Evolutionary conservation across 179 eudicot genomes (phyloP), one percentile per base, ranked within the genome.

Genomic region (Patellifolia procumbens): DNA sequence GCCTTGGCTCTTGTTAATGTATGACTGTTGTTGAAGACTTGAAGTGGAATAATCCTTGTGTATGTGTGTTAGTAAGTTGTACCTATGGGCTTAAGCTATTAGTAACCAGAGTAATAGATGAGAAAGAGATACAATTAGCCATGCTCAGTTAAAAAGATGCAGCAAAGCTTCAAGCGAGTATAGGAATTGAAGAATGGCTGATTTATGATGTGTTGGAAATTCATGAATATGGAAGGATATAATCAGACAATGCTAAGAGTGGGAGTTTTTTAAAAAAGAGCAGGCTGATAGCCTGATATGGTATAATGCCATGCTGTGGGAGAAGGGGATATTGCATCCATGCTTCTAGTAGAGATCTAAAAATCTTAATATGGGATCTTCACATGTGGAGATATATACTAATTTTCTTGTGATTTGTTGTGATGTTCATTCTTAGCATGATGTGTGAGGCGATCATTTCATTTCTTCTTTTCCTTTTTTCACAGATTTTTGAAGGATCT

Each of bases 401-500:
- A 15, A 61, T n/a, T 24, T 70, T 46, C 15, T 59, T 69, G 51
- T 35, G 51, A 16, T 37, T 64, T 32, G n/a, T n/a, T 71, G 20
- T 29, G 22, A 29, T 67, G 42, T 34, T 26, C 16, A 15, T 60
- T 52, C 10, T 67, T 46, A 66, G 70, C 61, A 19, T 64, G 58
- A 59, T 68, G 62, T 63, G 35, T 61, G 60, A 64, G 29, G 70
- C 56, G 71, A 12, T 53, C 45, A 48, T 65, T 10, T 22, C 16
- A 61, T 77, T 59, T 70, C 32, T 65, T 49, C 53, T 79, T 75
- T 76, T 22, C 32, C 29, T 74, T 39, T 68, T 73, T 53, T 80
- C 74, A 74, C 88, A 95, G 99, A 95, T 95, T 42, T 95, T 95
- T 84, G 99, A 90, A 76, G 92, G 94, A 70, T 83, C 97, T 62